phyloP scores from a whole-genome alignment of 306 rosid genomes.

The Pyrus betulifolia region DNA sequence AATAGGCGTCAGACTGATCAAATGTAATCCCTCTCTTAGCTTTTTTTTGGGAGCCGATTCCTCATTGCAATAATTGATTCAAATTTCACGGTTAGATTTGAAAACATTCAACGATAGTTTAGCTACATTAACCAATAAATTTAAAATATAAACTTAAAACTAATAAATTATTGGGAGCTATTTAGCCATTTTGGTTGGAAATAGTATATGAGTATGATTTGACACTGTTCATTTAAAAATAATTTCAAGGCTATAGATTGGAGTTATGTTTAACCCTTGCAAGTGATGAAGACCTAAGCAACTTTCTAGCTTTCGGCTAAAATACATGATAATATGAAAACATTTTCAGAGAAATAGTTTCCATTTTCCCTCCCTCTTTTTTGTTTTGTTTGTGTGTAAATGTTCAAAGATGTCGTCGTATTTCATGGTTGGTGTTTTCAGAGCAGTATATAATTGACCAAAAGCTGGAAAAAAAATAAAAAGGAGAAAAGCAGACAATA shows the following conservation, averaged over 20 bases:
- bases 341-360: no score
- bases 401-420: background rate
- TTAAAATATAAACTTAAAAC: no score
- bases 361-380: background rate
- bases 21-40: fast-evolving
- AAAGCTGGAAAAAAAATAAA: background rate
- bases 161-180: no score
- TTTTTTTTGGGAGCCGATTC: no score
- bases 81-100: no score
- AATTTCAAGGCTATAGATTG: no score
- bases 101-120: no score
- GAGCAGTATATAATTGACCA: background rate
- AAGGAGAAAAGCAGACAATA: background rate
- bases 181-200: fast-evolving
- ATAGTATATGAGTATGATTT: no score
- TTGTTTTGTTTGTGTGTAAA: background rate
- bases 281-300: background rate
- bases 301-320: background rate
- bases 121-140: no score
- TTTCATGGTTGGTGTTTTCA: background rate
- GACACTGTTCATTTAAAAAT: no score
- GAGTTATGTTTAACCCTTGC: no score
- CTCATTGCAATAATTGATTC: no score
- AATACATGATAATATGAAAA: background rate
- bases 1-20: fast-evolving